phyloP scores from a whole-genome alignment of 768 basidiomycete species.

The Leccinum imitatum region DNA sequence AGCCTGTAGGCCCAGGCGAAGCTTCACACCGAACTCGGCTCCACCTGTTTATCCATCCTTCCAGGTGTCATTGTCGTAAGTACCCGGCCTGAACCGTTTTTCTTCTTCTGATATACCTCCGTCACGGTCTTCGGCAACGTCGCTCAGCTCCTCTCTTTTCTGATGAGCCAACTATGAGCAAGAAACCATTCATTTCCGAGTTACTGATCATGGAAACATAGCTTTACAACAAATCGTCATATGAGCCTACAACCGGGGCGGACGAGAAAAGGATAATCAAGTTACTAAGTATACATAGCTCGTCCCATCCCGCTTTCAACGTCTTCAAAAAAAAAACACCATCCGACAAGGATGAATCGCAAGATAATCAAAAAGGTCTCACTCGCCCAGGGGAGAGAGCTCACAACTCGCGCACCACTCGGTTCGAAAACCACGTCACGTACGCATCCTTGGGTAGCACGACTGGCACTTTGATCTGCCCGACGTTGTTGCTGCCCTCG shows the following conservation, averaged over 20 bases:
- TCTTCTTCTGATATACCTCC: conserved; percentile 64
- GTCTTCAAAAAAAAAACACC: background rate
- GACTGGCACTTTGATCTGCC: too few species aligned
- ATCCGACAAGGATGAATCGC: background rate
- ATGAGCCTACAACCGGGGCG: background rate
- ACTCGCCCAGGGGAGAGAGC: background rate
- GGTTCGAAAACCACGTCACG: background rate
- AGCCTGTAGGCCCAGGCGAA: conserved; percentile 82
- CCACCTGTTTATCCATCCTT: background rate
- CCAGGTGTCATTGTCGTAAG: conserved; percentile 47
- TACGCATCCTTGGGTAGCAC: too few species aligned
- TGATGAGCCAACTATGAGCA: conserved; percentile 61
- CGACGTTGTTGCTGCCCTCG: too few species aligned
- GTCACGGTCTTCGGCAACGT: conserved; percentile 36
- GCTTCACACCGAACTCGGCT: conserved; percentile 53
- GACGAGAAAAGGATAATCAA: background rate
- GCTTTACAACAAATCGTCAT: background rate
- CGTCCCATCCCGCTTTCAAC: background rate
- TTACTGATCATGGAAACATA: background rate
- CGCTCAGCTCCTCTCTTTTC: conserved; percentile 60
- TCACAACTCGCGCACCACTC: background rate
- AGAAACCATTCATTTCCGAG: background rate
- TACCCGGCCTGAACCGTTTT: conserved; percentile 67
- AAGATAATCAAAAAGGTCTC: background rate
- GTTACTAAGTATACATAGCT: background rate